Conservation (phyloP, 2,329 filamentous ascomycete genomes). For the Pezicula carpinea region DNA sequence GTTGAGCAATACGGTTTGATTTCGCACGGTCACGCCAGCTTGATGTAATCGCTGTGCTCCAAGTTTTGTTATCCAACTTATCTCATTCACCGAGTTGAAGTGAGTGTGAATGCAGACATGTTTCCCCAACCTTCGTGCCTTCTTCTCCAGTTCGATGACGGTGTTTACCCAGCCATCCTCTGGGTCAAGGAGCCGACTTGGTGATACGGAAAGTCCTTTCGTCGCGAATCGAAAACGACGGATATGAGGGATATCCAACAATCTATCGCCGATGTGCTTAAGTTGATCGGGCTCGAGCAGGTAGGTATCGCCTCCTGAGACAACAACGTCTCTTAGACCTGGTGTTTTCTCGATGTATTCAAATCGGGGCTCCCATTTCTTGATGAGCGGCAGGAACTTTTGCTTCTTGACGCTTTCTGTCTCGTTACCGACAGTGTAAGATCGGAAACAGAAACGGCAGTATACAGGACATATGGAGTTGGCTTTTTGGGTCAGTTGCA, state of each 20-base stretch:
- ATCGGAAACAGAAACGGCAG: slow-evolving; percentile 58
- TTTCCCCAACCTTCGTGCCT: slow-evolving; percentile 49
- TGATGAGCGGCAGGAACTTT: slow-evolving; percentile 33
- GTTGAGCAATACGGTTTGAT: slow-evolving; percentile 55
- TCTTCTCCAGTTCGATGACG: slow-evolving; percentile 45
- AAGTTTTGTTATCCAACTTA: slow-evolving; percentile 52
- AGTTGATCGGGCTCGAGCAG: slow-evolving; percentile 51
- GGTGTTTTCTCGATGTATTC: slow-evolving; percentile 48
- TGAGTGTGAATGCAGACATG: slow-evolving; percentile 60
- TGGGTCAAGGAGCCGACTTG: slow-evolving; percentile 48
- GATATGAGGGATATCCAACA: slow-evolving; percentile 54
- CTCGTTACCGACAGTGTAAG: slow-evolving; percentile 51
- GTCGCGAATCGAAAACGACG: slow-evolving; percentile 56
- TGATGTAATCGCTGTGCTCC: slow-evolving; percentile 47
- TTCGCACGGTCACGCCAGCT: slow-evolving; percentile 50
- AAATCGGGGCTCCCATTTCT: slow-evolving; percentile 52
- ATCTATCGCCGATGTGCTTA: slow-evolving; percentile 45
- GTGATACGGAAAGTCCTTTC: slow-evolving; percentile 57
- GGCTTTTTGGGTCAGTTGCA: not conserved
- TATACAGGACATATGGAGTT: slow-evolving; percentile 60
- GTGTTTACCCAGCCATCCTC: slow-evolving; percentile 49
- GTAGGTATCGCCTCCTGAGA: slow-evolving; percentile 60
- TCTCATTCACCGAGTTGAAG: slow-evolving; percentile 58
- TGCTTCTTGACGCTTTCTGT: slow-evolving; percentile 47
- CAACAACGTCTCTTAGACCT: slow-evolving; percentile 51